Percentiles rank a stretch among this genome's conserved stretches.
Evolutionary conservation across 2,329 filamentous ascomycete species (phyloP).

Genomic region (Metarhizium anisopliae): DNA sequence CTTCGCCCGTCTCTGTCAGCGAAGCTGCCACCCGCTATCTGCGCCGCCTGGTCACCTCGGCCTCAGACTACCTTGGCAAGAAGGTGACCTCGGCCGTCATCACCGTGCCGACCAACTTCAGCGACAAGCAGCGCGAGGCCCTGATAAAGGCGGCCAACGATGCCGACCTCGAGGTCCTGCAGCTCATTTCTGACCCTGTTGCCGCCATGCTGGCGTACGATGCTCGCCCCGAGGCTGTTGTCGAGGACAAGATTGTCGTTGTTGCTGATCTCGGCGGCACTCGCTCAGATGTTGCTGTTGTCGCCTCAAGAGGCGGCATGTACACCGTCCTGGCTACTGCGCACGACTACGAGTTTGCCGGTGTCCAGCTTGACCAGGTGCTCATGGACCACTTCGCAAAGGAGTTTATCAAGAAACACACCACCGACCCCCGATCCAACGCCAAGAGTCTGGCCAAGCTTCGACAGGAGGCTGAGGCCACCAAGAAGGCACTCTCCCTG

Average conservation of each 20-base stretch:
- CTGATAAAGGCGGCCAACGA: constrained; percentile 68
- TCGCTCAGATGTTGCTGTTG: constrained; percentile 80
- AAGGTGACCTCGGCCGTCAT: constrained; percentile 91
- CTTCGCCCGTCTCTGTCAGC: constrained; percentile 63
- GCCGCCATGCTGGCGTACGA: constrained; percentile 87
- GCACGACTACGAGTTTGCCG: constrained; percentile 92
- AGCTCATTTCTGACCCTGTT: constrained; percentile 86
- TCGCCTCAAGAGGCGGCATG: constrained; percentile 88
- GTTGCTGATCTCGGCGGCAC: constrained; percentile 91
- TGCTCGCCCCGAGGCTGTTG: constrained; percentile 64
- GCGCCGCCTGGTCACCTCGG: constrained; percentile 69
- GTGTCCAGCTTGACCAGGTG: constrained; percentile 77
- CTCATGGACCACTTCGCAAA: constrained; percentile 96
- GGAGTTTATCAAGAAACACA: constrained; percentile 97
- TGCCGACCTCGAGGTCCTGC: constrained; percentile 80
- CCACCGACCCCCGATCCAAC: constrained; percentile 76
- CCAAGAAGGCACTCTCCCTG: constrained; percentile 86
- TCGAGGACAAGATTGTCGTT: constrained; percentile 80
- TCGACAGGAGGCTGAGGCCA: constrained; percentile 79
- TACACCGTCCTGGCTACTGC: constrained; percentile 90
- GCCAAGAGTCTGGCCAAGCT: constrained; percentile 81
- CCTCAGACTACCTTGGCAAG: constrained; percentile 87
- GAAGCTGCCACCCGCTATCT: constrained; percentile 82
- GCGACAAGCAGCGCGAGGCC: constrained; percentile 75
- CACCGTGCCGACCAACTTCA: constrained; percentile 89